These are phyloP conservation scores for Aspergillus fijiensis DNA, from an alignment of 2,329 filamentous ascomycete genomes.

Conservation along the genomic window DNA sequence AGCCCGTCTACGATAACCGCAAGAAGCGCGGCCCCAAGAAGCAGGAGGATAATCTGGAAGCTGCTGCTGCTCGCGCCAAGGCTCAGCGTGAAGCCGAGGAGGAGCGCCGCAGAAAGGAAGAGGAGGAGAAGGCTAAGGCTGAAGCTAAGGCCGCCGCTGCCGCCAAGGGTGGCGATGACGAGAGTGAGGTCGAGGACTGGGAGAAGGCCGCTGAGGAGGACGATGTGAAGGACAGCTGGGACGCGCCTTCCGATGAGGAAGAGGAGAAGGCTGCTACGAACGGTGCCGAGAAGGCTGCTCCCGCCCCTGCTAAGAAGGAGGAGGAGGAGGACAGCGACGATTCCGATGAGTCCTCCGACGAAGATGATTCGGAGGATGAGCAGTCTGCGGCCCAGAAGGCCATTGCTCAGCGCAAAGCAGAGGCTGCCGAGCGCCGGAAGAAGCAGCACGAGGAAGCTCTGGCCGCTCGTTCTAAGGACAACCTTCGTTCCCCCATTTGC, in stretches of 20 bases:
- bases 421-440: constrained; percentile 83
- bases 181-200: constrained; percentile 72
- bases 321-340: constrained; percentile 24
- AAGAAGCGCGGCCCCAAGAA: constrained; percentile 73
- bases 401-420: constrained; percentile 76
- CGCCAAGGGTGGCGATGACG: constrained; percentile 51
- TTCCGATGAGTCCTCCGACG: constrained; percentile 43
- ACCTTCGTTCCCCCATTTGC: constrained; percentile 96
- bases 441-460: constrained; percentile 89
- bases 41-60: constrained; percentile 56
- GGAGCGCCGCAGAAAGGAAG: constrained; percentile 63
- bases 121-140: constrained; percentile 72
- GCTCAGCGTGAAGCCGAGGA: constrained; percentile 51
- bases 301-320: constrained; percentile 9
- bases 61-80: constrained; percentile 48
- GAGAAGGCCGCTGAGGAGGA: constrained; percentile 75
- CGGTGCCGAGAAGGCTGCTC: constrained; percentile 21
- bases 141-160: constrained; percentile 68
- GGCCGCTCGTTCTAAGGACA: constrained; percentile 86
- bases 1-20: constrained; percentile 68
- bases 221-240: constrained; percentile 91
- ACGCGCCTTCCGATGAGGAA: constrained; percentile 61
- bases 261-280: constrained; percentile 53
- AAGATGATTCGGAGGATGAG: constrained; percentile 61
- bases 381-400: constrained; percentile 70